phyloP scores from a whole-genome alignment of 805 yeast species.

The Candida anglica region DNA sequence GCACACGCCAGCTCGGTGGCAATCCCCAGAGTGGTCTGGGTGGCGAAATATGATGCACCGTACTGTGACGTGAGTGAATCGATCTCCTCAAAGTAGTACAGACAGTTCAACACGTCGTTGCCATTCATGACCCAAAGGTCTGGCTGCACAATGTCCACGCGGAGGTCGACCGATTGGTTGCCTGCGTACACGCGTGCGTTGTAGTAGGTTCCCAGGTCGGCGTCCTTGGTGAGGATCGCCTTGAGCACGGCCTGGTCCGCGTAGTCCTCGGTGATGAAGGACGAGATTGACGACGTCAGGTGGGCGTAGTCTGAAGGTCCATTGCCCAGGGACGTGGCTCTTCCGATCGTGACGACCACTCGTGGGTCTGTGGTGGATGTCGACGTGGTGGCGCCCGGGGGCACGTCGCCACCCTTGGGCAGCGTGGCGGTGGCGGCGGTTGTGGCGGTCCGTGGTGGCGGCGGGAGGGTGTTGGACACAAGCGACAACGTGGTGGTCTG shows the following conservation, averaged over 20 bases:
- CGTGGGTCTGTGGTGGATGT: conserved; percentile 1
- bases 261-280: conserved; percentile 1
- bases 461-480: too few relatives aligned
- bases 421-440: conserved; percentile 7
- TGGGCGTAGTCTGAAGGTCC: too few relatives aligned
- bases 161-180: conserved; percentile 12
- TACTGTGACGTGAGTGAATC: conserved; percentile 13
- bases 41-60: conserved; percentile 6
- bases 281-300: not conserved
- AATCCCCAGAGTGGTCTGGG: conserved; percentile 15
- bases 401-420: too few relatives aligned
- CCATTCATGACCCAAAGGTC: conserved; percentile 36
- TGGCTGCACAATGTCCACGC: conserved; percentile 34
- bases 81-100: conserved; percentile 15
- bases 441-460: conserved; percentile 6
- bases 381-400: too few relatives aligned
- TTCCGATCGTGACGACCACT: not conserved
- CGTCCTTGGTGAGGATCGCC: conserved; percentile 4
- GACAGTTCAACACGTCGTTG: conserved; percentile 19
- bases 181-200: conserved; percentile 4
- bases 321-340: too few relatives aligned
- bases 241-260: conserved; percentile 3
- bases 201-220: conserved; percentile 1
- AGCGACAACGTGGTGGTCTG: too few relatives aligned
- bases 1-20: conserved; percentile 25